Evolutionary conservation across 2,329 filamentous ascomycete species (phyloP), one percentile per base, ranked within the genome.

Genomic region (Aspergillus pseudoterreus): DNA sequence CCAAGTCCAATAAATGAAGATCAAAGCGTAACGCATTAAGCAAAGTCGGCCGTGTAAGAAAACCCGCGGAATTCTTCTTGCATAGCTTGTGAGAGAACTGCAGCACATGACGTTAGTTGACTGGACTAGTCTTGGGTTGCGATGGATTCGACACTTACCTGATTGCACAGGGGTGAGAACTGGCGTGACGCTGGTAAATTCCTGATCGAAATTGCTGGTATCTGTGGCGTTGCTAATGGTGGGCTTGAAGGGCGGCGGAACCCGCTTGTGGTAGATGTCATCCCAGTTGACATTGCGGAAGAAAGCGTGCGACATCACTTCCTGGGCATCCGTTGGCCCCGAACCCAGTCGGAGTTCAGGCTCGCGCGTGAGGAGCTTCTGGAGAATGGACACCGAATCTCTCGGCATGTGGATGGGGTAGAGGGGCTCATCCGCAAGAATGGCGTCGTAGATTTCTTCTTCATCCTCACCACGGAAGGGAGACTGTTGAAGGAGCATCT

Each of bases 61-160:
- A 99, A 99, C 60, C 94, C 94, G 53, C 94, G 85, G 87, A 99
- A 99, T 72, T 99, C 92, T 77, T 99, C 94, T 77, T 99, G 94
- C 92, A 97, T 97, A 41, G 91, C 90, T 78, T 97, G 94, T 24
- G 92, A 95, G 57, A 99, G 82, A 42, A 99, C 94, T 96, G 61
- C 41, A 55, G 43, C 51, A 22, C 45, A 51, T 9, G 56, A 55
- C 60, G 51, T 61, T 52, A 56, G 38, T 38, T 38, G 46, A 42
- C 49, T 32, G 32, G 38, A 12, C 11, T 42, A 8, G 49, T 22
- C 56, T 43, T 36, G 21, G 22, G 12, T 21, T n/a, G 21, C 4
- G 10, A 22, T 11, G 12, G 27, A 15, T 19, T 38, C 35, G 35
- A 8, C 11, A 6, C 88, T 78, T 87, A 95, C 92, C 91, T 74